Conservation (phyloP, 441 rosid genomes). For the Bocquillonia castaneifolia region DNA sequence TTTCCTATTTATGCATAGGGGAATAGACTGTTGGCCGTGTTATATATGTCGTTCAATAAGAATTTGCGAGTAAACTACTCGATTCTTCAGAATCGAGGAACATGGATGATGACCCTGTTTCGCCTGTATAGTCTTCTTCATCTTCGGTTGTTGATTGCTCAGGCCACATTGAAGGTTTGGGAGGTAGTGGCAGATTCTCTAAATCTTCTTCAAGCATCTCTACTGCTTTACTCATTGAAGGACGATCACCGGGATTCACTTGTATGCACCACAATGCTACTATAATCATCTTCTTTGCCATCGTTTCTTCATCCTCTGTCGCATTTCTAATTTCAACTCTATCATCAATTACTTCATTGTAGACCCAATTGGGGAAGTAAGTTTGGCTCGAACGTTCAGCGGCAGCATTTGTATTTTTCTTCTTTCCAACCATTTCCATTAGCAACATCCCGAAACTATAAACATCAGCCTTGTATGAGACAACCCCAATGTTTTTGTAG, state of each 20-base stretch:
- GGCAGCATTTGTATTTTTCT: background rate
- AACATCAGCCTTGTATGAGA: conserved; percentile 23
- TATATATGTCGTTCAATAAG: background rate
- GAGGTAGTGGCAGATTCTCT: conserved; percentile 12
- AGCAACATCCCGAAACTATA: conserved; percentile 23
- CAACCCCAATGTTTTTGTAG: conserved; percentile 20
- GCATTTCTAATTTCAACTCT: conserved; percentile 10
- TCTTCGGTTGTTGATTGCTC: background rate
- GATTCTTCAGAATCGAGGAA: conserved; percentile 14
- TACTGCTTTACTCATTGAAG: conserved; percentile 17
- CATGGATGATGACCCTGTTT: conserved; percentile 18
- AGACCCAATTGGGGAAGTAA: conserved; percentile 11
- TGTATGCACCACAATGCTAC: conserved; percentile 26
- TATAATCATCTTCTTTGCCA: conserved; percentile 17
- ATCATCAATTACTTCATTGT: conserved; percentile 2
- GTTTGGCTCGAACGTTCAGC: conserved; percentile 13
- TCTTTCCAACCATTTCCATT: conserved; percentile 17
- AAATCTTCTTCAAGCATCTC: conserved; percentile 21
- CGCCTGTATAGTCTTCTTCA: conserved; percentile 9
- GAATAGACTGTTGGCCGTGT: background rate
- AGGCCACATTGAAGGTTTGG: conserved; percentile 12
- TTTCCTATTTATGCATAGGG: background rate
- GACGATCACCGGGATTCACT: conserved; percentile 21
- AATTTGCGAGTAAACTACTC: conserved; percentile 14
- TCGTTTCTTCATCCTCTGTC: conserved; percentile 5